A percentile compares a stretch with the other conserved stretches of the same genome.
Evolutionary conservation across 805 yeast genomes (phyloP).

Genomic region (Candida ulmi): DNA sequence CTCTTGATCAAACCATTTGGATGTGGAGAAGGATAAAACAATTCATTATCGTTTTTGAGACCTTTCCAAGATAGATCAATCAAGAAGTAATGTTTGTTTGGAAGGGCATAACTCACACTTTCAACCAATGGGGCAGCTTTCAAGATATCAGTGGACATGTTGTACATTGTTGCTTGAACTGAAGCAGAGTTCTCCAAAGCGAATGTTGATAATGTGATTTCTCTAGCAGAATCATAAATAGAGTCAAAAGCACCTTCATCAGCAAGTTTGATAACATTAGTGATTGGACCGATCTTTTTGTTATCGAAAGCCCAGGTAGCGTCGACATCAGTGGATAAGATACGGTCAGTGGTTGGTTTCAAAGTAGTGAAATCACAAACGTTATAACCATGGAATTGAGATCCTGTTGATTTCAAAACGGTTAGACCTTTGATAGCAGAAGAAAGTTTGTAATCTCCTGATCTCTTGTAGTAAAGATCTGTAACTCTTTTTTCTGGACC

Average conservation of each 20-base stretch:
- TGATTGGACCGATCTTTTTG: slow-evolving; percentile 43
- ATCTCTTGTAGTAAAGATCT: slow-evolving; percentile 43
- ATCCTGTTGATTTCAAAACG: slow-evolving; percentile 84
- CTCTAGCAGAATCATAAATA: slow-evolving; percentile 57
- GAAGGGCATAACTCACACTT: slow-evolving; percentile 69
- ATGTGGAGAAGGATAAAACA: slow-evolving; percentile 86
- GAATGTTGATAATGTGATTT: slow-evolving; percentile 67
- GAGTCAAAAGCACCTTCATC: slow-evolving; percentile 59
- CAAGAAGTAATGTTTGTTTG: slow-evolving; percentile 88
- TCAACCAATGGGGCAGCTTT: slow-evolving; percentile 48
- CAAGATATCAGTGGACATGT: slow-evolving; percentile 77
- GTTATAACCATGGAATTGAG: slow-evolving; percentile 87
- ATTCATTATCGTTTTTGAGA: slow-evolving; percentile 68
- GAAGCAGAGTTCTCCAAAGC: slow-evolving; percentile 88
- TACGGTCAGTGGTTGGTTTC: slow-evolving; percentile 76
- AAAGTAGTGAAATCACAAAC: slow-evolving; percentile 86
- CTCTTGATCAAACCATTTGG: slow-evolving; percentile 91
- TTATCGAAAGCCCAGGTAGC: slow-evolving; percentile 65
- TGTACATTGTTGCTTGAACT: slow-evolving; percentile 95
- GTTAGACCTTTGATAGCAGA: slow-evolving; percentile 76
- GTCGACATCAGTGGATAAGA: slow-evolving; percentile 80
- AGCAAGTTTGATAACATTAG: slow-evolving; percentile 44
- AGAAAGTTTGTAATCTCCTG: slow-evolving; percentile 50
- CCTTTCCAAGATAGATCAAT: slow-evolving; percentile 84
- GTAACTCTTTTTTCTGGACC: slow-evolving; percentile 76